phyloP scores from a whole-genome alignment of 306 rosid species.

The Elaeagnus macrophylla region DNA sequence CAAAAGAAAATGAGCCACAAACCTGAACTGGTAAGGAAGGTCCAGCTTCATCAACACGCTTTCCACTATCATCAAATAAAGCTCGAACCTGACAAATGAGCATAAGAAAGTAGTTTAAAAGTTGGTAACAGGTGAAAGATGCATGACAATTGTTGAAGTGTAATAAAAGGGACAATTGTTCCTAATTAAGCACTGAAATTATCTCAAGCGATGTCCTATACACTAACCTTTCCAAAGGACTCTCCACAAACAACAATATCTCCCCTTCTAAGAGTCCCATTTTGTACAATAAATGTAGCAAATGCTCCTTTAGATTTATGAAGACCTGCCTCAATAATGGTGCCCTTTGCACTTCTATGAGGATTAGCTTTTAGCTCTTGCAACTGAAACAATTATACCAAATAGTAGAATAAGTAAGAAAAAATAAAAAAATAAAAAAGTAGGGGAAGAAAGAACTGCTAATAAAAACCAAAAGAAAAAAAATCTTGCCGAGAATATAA shows the following conservation, averaged over 20 bases:
- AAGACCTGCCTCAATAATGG: slow-evolving; percentile 88
- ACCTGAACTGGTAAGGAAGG: slow-evolving; percentile 97
- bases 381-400: slow-evolving; percentile 47
- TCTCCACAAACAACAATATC: slow-evolving; percentile 83
- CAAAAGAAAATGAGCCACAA: slow-evolving; percentile 15
- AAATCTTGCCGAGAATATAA: no score
- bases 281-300: slow-evolving; percentile 85
- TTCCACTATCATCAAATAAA: slow-evolving; percentile 83
- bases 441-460: neutral
- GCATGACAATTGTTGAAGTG: slow-evolving; percentile 4
- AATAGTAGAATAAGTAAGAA: slow-evolving; percentile 26
- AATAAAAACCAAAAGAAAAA: neutral
- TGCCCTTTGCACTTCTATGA: slow-evolving; percentile 81
- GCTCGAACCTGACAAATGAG: slow-evolving; percentile 65
- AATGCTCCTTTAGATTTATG: slow-evolving; percentile 90
- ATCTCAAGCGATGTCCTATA: slow-evolving; percentile 2
- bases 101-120: slow-evolving; percentile 10
- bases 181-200: slow-evolving; percentile 11
- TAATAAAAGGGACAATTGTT: slow-evolving; percentile 4
- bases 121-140: slow-evolving; percentile 10
- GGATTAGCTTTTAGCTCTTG: slow-evolving; percentile 99
- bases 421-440: slow-evolving; percentile 6
- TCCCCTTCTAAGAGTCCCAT: slow-evolving; percentile 79
- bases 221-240: slow-evolving; percentile 91
- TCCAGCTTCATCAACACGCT: slow-evolving; percentile 70